Evolutionary conservation across 2,329 filamentous ascomycete genomes (phyloP).

Genomic region (Ceratocystis harringtonii): DNA sequence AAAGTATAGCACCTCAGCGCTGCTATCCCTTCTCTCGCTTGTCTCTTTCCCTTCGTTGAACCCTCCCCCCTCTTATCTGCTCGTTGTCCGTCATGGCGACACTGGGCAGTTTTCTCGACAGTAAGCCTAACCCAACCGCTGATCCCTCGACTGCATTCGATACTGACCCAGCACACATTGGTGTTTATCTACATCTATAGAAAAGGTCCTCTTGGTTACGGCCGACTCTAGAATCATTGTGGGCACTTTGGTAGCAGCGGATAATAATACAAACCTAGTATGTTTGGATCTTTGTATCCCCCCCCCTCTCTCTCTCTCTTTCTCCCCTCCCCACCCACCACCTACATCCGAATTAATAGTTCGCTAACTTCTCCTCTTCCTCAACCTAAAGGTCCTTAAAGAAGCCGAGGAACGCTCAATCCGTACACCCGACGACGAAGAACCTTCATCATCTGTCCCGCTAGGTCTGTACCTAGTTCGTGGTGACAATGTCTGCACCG

Average conservation of each 20-base stretch:
- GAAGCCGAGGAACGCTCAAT: constrained; percentile 83
- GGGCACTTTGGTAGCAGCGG: constrained; percentile 70
- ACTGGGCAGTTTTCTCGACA: constrained; percentile 32
- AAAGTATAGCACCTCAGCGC: neutral
- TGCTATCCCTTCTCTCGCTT: neutral
- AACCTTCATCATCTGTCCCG: constrained; percentile 63
- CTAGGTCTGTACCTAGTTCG: constrained; percentile 84
- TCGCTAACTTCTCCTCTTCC: neutral
- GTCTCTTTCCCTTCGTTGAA: neutral
- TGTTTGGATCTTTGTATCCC: constrained; percentile 18
- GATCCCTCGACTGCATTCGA: neutral
- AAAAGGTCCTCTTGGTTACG: constrained; percentile 83
- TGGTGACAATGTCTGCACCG: constrained; percentile 85
- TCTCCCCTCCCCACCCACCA: neutral
- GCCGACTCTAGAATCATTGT: constrained; percentile 78
- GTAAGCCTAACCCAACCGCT: constrained; percentile 22
- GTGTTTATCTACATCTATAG: constrained; percentile 31
- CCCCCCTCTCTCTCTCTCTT: neutral
- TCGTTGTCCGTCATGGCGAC: constrained; percentile 26
- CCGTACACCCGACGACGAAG: constrained; percentile 65
- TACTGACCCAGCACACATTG: neutral
- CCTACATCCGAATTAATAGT: constrained; percentile 21
- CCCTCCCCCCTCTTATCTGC: neutral
- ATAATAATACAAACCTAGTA: constrained; percentile 81
- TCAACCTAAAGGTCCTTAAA: constrained; percentile 48